Conservation (phyloP, 805 yeast genomes). For the Nakazawaea sp. region DNA sequence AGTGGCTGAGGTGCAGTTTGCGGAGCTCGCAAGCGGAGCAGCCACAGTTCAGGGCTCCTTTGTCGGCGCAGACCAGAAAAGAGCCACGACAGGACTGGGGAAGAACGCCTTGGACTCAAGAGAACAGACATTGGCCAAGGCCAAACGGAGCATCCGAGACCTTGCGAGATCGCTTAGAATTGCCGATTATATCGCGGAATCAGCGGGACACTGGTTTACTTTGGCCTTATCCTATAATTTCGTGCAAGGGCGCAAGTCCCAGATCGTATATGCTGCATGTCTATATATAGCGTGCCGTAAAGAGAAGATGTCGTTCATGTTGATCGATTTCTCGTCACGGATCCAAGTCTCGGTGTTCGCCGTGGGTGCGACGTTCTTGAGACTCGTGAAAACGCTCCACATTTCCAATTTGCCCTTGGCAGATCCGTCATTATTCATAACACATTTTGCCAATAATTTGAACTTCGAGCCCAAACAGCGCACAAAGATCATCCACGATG, state of each 20-base stretch:
- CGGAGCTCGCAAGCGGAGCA: slow-evolving; percentile 89
- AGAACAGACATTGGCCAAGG: slow-evolving; percentile 84
- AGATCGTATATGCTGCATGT: slow-evolving; percentile 93
- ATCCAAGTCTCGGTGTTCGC: slow-evolving; percentile 89
- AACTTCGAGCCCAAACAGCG: slow-evolving; percentile 73
- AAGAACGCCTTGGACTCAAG: slow-evolving; percentile 77
- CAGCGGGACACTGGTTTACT: slow-evolving; percentile 86
- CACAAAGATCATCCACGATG: slow-evolving; percentile 78
- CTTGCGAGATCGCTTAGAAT: slow-evolving; percentile 75
- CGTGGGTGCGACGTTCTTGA: slow-evolving; percentile 91
- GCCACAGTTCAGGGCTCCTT: slow-evolving; percentile 95
- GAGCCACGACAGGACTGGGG: slow-evolving; percentile 64
- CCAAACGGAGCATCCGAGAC: slow-evolving; percentile 68
- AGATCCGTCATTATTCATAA: slow-evolving; percentile 91
- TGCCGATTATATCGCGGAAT: slow-evolving; percentile 78
- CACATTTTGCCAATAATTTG: slow-evolving; percentile 85
- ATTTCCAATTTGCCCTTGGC: slow-evolving; percentile 77
- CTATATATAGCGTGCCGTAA: slow-evolving; percentile 91
- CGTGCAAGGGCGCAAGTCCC: slow-evolving; percentile 96
- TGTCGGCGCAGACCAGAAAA: slow-evolving; percentile 79
- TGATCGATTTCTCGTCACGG: slow-evolving; percentile 88
- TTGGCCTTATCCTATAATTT: slow-evolving; percentile 82
- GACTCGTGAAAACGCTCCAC: slow-evolving; percentile 81
- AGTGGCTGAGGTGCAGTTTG: slow-evolving; percentile 91
- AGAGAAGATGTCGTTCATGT: slow-evolving; percentile 88